Percentiles rank a stretch among this genome's conserved stretches.
Conservation (phyloP, 352 stramenopile species). For the Porosira glacialis region DNA sequence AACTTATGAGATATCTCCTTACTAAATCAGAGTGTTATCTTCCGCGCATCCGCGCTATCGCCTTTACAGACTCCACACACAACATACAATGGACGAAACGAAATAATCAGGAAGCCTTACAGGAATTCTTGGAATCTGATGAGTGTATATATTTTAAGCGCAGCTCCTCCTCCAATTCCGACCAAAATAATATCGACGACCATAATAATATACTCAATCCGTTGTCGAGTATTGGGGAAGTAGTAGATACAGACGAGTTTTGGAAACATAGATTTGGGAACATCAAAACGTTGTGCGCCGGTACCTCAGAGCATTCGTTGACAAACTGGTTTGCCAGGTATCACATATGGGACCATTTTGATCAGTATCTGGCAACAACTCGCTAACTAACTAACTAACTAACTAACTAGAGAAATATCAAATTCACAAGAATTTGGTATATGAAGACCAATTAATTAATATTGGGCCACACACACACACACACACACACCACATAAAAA, state of each 20-base stretch:
- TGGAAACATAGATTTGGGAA: conserved; percentile 72
- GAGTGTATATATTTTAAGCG: conserved; percentile 36
- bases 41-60: conserved; percentile 57
- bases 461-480: too few relatives aligned
- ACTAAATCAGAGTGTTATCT: conserved; percentile 31
- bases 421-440: too few relatives aligned
- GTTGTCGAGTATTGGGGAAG: too few relatives aligned
- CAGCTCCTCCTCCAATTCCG: conserved; percentile 28
- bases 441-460: too few relatives aligned
- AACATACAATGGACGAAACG: conserved; percentile 70
- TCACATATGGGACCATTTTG: conserved; percentile 76
- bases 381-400: too few relatives aligned
- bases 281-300: conserved; percentile 60
- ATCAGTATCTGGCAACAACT: conserved; percentile 23
- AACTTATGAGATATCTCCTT: conserved; percentile 65
- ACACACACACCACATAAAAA: too few relatives aligned
- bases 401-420: too few relatives aligned
- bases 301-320: conserved; percentile 69
- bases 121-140: conserved; percentile 54
- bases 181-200: too few relatives aligned
- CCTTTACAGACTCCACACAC: conserved; percentile 77
- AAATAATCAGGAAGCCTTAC: conserved; percentile 64
- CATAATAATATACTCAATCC: too few relatives aligned
- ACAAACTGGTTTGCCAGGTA: conserved; percentile 57
- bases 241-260: conserved; percentile 54